These are phyloP conservation scores for Elaeis guineensis DNA, from an alignment of 176 grass and related monocot species.

Conservation along the genomic window DNA sequence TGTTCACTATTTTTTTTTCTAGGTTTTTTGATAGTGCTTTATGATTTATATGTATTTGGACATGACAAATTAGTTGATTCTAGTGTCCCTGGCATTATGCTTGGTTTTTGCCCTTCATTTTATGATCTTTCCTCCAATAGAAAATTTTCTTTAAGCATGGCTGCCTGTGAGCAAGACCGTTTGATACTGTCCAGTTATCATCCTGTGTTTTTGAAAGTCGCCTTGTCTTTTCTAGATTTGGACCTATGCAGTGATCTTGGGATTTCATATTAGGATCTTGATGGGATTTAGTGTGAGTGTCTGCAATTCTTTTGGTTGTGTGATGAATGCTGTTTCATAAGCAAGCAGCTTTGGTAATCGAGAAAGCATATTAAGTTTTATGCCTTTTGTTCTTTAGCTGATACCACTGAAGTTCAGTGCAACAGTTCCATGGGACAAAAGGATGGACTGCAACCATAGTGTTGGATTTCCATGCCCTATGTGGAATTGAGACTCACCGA, in stretches of 20 bases:
- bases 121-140: too few relatives aligned
- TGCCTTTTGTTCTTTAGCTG: slow-evolving; percentile 29
- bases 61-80: background rate
- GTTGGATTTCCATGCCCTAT: slow-evolving; percentile 16
- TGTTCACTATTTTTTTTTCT: too few relatives aligned
- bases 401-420: slow-evolving; percentile 14
- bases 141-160: too few relatives aligned
- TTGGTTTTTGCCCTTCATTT: too few relatives aligned
- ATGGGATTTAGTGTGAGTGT: slow-evolving; percentile 33
- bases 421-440: slow-evolving; percentile 13
- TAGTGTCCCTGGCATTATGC: too few relatives aligned
- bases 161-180: slow-evolving; percentile 1
- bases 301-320: slow-evolving; percentile 9
- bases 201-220: slow-evolving; percentile 42
- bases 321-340: slow-evolving; percentile 32
- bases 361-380: slow-evolving; percentile 30
- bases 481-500: slow-evolving; percentile 5
- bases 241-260: slow-evolving; percentile 35
- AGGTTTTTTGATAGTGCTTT: too few relatives aligned
- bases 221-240: slow-evolving; percentile 47
- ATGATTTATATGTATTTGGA: background rate
- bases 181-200: slow-evolving; percentile 17
- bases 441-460: slow-evolving; percentile 3
- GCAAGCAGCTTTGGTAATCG: slow-evolving; percentile 33
- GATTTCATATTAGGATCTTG: slow-evolving; percentile 45